Conservation (phyloP, 2,329 filamentous ascomycete genomes). For the Polytolypa hystricis region DNA sequence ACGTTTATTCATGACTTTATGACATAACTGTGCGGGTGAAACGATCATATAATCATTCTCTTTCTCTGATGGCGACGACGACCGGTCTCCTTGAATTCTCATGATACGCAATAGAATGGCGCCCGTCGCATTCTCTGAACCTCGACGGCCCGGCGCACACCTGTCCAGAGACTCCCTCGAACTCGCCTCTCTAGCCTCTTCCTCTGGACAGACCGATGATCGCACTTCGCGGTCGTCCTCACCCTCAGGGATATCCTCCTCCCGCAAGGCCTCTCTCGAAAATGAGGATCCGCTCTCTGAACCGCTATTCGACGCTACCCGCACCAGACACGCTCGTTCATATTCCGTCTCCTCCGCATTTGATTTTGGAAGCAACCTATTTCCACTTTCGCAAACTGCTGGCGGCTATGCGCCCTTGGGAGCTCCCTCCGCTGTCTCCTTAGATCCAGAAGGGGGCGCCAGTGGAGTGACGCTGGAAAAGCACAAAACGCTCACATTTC, state of each 20-base stretch:
- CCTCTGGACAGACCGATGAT: slow-evolving; percentile 46
- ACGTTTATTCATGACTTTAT: too few species aligned
- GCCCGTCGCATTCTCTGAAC: slow-evolving; percentile 21
- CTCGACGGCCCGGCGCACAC: slow-evolving; percentile 16
- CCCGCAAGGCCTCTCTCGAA: slow-evolving; percentile 77
- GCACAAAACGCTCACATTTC: slow-evolving; percentile 87
- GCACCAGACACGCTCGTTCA: slow-evolving; percentile 49
- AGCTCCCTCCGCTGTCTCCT: slow-evolving; percentile 50
- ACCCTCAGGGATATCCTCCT: slow-evolving; percentile 81
- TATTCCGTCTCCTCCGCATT: slow-evolving; percentile 91
- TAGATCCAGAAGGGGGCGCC: slow-evolving; percentile 46
- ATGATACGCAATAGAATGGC: too few species aligned
- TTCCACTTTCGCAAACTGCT: slow-evolving; percentile 76
- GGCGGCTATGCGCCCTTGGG: slow-evolving; percentile 79
- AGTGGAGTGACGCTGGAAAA: slow-evolving; percentile 80
- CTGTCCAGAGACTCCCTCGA: slow-evolving; percentile 78
- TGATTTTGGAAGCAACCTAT: slow-evolving; percentile 87
- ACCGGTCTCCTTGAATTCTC: not conserved
- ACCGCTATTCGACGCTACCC: slow-evolving; percentile 38
- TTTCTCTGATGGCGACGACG: slow-evolving; percentile 2
- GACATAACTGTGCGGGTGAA: too few species aligned
- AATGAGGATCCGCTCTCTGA: slow-evolving; percentile 64
- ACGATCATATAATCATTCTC: too few species aligned
- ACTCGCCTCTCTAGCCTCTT: slow-evolving; percentile 84
- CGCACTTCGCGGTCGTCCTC: slow-evolving; percentile 62